Conservation (phyloP, 2,329 filamentous ascomycete species). For the Aspergillus brasiliensis region DNA sequence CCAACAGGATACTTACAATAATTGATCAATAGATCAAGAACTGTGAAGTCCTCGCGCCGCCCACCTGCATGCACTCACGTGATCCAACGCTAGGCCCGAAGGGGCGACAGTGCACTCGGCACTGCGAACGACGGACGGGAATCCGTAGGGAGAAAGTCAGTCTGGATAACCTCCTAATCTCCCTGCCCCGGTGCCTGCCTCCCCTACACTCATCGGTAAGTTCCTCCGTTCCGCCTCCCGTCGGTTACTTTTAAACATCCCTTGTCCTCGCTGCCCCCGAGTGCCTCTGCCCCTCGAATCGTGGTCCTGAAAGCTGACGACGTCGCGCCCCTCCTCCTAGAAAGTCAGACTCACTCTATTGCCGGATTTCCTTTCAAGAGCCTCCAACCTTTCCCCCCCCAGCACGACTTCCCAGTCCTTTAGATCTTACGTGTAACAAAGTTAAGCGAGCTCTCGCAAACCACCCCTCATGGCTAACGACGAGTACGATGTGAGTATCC, state of each 20-base stretch:
- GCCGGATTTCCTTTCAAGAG: slow-evolving; percentile 13
- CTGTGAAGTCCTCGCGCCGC: not conserved
- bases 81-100: slow-evolving; percentile 22
- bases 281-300: not conserved
- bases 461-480: slow-evolving; percentile 84
- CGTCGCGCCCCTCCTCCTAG: slow-evolving; percentile 12
- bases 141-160: slow-evolving; percentile 17
- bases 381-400: slow-evolving; percentile 21
- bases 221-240: slow-evolving; percentile 9
- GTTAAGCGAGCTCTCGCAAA: slow-evolving; percentile 25
- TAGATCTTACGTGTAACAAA: slow-evolving; percentile 22
- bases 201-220: slow-evolving; percentile 4
- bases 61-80: slow-evolving; percentile 17
- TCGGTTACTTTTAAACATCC: not conserved
- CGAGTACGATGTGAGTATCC: slow-evolving; percentile 91
- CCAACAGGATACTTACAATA: not conserved
- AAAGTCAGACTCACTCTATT: slow-evolving; percentile 15
- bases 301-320: slow-evolving; percentile 14
- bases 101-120: slow-evolving; percentile 20
- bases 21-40: not conserved
- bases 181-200: slow-evolving; percentile 16
- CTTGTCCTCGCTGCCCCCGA: not conserved
- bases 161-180: slow-evolving; percentile 29
- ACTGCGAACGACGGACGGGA: slow-evolving; percentile 20
- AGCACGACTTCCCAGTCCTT: slow-evolving; percentile 20